Evolutionary conservation across 768 basidiomycete genomes (phyloP), one percentile per base, ranked within the genome.

Genomic region (Phanerochaete sordida): DNA sequence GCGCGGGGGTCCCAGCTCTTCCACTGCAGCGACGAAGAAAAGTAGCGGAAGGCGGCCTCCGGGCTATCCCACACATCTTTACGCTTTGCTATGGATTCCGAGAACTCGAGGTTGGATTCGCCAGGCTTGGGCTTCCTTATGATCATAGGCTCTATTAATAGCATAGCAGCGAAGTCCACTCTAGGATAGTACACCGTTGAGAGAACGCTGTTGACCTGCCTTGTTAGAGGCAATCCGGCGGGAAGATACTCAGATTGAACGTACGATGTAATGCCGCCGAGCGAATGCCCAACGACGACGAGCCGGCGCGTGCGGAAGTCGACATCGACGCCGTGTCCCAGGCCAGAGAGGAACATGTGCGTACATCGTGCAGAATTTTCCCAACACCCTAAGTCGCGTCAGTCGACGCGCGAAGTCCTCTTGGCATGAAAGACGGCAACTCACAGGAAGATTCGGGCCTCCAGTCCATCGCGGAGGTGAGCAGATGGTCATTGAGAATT

Each of bases 241-340:
- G n/a, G n/a, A n/a, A n/a, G n/a, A n/a, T n/a, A n/a, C n/a, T n/a
- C n/a, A n/a, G n/a, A n/a, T n/a, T n/a, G n/a, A n/a, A 72, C 80
- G 31, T 59, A 83, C 82, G 81, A 59, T 3, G 71, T 72, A 1
- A 75, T 68, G 1, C 78, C 80, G 7, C 83, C 81, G 79, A 84
- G 81, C 0, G 83, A 85, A 65, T 85, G 83, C 0, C 81, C 84
- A 16, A 85, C 70, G 2, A 78, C 80, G n/a, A 84, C 76, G 6
- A 85, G 67, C 13, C 70, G 79, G n/a, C 75, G 81, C 19, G 66
- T 72, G 23, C 66, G 69, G 60, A 84, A 83, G 62, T 83, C 78
- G 24, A 81, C 72, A 44, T 79, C 73, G 23, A 82, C 71, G n/a
- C 82, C 82, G 21, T 66, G 74, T 0, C 83, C 83, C 3, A 76